Conservation (phyloP, 441 rosid genomes). For the Pelargonium cotyledonis region DNA sequence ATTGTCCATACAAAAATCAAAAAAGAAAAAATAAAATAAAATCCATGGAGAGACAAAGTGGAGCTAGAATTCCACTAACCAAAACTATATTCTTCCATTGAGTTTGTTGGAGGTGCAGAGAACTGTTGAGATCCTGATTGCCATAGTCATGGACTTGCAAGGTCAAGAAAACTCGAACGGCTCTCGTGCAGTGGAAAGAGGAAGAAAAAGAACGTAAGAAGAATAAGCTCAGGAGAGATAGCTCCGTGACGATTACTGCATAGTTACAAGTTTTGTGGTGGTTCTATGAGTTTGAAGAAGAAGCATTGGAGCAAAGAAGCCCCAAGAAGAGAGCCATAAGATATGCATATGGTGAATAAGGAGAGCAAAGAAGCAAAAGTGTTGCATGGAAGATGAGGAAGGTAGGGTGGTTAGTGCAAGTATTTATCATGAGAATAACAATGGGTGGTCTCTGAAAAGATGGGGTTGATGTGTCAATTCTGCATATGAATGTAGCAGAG, state of each 20-base stretch:
- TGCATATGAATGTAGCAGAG: background rate
- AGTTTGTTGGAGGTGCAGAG: background rate
- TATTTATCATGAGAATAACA: background rate
- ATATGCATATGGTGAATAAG: background rate
- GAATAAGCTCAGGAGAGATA: slow-evolving; percentile 24
- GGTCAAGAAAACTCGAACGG: slow-evolving; percentile 24
- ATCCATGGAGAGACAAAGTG: no score
- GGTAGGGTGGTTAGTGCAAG: no score
- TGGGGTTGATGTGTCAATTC: slow-evolving; percentile 4
- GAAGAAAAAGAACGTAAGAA: background rate
- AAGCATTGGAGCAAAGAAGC: background rate
- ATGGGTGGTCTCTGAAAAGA: background rate
- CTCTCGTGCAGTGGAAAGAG: background rate
- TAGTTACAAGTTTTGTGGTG: background rate
- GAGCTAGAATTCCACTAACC: no score
- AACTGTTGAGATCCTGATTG: background rate
- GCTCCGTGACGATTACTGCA: background rate
- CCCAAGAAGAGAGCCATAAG: background rate
- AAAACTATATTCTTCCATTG: no score
- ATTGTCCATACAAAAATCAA: no score
- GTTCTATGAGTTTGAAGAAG: background rate
- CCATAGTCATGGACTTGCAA: slow-evolving; percentile 17
- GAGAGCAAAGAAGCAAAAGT: background rate
- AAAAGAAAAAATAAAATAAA: no score
- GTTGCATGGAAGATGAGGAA: background rate